Percentiles rank a stretch among this genome's conserved stretches.
phyloP scores from a whole-genome alignment of 2,329 filamentous ascomycete species.

The Calonectria leucothoes region DNA sequence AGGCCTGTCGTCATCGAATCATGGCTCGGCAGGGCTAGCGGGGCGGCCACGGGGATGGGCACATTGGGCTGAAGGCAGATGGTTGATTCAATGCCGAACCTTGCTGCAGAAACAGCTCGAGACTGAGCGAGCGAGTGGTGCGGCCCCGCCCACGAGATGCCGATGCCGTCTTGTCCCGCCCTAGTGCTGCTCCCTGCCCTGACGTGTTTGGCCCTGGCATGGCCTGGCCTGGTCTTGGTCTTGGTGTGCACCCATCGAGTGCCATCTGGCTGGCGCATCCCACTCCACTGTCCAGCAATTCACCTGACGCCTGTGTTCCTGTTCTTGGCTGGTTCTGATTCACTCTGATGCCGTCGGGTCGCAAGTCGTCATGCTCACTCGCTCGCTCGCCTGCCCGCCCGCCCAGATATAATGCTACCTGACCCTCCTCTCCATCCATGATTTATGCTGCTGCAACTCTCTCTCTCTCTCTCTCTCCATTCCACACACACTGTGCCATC shows the following conservation, averaged over 20 bases:
- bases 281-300: background rate
- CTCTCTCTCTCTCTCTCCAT: background rate
- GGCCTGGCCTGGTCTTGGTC: background rate
- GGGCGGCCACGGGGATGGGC: background rate
- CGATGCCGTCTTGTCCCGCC: slow-evolving; percentile 11
- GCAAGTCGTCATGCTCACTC: slow-evolving; percentile 29
- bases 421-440: slow-evolving; percentile 17
- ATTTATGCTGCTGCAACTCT: background rate
- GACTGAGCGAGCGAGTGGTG: no score
- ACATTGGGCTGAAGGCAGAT: background rate
- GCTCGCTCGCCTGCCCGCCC: no score
- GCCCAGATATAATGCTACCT: slow-evolving; percentile 31
- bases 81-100: slow-evolving; percentile 4
- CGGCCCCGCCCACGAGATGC: no score
- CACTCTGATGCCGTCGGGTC: slow-evolving; percentile 9
- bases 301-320: background rate
- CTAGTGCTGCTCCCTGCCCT: slow-evolving; percentile 3
- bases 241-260: background rate
- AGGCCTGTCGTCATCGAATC: slow-evolving; percentile 14
- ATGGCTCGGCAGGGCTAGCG: background rate
- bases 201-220: slow-evolving; percentile 6
- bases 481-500: background rate
- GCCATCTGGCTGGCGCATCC: slow-evolving; percentile 2
- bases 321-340: background rate
- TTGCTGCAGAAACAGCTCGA: no score